Conservation (phyloP, 768 basidiomycete species). For the Neoboletus magnificus region DNA sequence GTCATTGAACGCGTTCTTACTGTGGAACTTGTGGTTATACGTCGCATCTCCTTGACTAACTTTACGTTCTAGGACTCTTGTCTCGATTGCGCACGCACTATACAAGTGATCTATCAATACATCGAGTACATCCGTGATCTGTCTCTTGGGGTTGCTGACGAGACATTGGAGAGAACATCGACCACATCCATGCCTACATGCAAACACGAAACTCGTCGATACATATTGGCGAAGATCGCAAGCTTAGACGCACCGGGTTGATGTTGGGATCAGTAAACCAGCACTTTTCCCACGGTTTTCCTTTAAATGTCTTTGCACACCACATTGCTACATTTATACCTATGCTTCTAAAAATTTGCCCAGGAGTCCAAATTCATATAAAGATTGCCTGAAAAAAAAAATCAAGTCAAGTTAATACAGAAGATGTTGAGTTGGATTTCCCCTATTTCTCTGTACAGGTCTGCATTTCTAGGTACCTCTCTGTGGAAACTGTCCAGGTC, state of each 20-base stretch:
- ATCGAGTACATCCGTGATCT: constrained; percentile 8
- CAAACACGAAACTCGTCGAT: background rate
- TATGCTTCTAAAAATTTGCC: too few species aligned
- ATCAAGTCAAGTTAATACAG: too few species aligned
- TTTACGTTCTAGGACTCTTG: background rate
- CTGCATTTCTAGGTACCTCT: too few species aligned
- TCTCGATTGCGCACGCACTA: background rate
- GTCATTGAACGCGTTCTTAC: background rate
- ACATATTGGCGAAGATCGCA: background rate
- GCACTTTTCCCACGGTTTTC: too few species aligned
- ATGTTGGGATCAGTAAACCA: too few species aligned
- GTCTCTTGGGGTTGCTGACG: background rate
- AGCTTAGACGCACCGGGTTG: background rate
- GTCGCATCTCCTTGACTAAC: background rate
- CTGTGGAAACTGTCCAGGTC: too few species aligned
- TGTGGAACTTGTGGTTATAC: background rate
- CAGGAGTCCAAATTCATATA: too few species aligned
- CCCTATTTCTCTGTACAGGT: too few species aligned
- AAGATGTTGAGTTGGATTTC: too few species aligned
- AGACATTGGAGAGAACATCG: background rate
- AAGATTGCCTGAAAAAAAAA: too few species aligned
- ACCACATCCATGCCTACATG: background rate
- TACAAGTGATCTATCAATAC: constrained; percentile 1
- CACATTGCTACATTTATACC: too few species aligned
- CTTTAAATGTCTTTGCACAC: too few species aligned